These are phyloP conservation scores for Stevia rebaudiana DNA, from an alignment of 140 eudicot species.

Conservation along the genomic window DNA sequence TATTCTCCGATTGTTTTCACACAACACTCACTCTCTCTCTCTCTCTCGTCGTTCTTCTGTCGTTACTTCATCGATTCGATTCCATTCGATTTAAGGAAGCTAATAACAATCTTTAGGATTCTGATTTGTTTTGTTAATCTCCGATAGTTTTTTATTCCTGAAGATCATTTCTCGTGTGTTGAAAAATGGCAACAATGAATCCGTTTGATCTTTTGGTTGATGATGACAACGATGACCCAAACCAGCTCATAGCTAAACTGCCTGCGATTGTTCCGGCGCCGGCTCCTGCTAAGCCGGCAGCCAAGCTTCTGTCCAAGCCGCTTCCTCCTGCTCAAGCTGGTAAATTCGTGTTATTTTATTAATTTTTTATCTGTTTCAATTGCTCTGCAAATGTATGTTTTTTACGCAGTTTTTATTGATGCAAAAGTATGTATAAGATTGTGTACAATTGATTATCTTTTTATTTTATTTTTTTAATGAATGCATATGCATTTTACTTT, in stretches of 20 bases:
- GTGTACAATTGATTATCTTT: no score
- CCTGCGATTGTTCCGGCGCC: conserved; percentile 20
- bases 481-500: background rate
- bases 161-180: conserved; percentile 1
- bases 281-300: conserved; percentile 33
- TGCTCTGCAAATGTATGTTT: background rate
- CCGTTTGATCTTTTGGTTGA: conserved; percentile 66
- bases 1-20: background rate
- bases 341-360: background rate
- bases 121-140: background rate
- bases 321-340: conserved; percentile 83
- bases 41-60: background rate
- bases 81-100: conserved; percentile 19
- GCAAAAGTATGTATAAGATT: background rate
- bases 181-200: conserved; percentile 57
- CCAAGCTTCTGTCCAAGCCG: conserved; percentile 76
- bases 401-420: background rate
- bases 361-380: background rate
- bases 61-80: background rate
- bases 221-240: conserved; percentile 65
- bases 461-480: no score
- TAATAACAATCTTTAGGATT: conserved; percentile 9
- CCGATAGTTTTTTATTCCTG: background rate
- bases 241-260: conserved; percentile 22
- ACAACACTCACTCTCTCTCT: background rate